These are phyloP conservation scores for Linum tenue DNA, from an alignment of 345 rosid species.

Conservation along the genomic window DNA sequence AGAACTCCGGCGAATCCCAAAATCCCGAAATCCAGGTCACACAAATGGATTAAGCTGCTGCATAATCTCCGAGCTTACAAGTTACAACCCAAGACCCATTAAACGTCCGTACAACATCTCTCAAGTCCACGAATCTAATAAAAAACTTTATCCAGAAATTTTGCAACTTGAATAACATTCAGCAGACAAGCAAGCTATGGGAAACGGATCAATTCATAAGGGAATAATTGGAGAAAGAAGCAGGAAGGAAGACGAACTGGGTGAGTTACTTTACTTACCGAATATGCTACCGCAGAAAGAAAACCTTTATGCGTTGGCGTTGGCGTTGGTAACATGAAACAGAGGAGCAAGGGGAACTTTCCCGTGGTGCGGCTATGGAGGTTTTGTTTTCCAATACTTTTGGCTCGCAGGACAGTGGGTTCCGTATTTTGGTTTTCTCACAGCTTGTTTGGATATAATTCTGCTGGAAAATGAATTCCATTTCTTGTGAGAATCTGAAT, in stretches of 20 bases:
- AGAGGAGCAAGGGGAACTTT: not conserved
- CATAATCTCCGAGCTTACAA: too few species aligned
- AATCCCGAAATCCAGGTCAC: too few species aligned
- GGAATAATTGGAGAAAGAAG: not conserved
- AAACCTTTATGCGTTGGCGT: not conserved
- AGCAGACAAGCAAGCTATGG: not conserved
- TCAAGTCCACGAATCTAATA: too few species aligned
- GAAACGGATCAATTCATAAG: not conserved
- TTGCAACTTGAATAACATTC: not conserved
- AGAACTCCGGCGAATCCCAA: too few species aligned
- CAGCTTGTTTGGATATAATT: too few species aligned
- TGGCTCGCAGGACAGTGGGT: too few species aligned
- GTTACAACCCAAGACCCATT: constrained; percentile 11
- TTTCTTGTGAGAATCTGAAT: too few species aligned
- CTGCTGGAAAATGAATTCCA: constrained; percentile 25
- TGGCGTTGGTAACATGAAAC: too few species aligned
- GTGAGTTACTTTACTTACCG: not conserved
- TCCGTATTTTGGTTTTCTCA: too few species aligned
- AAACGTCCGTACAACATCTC: too few species aligned
- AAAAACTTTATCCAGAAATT: not conserved
- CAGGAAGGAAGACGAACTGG: not conserved
- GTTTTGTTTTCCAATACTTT: too few species aligned
- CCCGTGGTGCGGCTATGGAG: not conserved
- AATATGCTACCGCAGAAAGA: not conserved
- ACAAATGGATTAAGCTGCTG: too few species aligned